Evolutionary conservation across 2,329 filamentous ascomycete genomes (phyloP).

Genomic region (Dryadomyces quercivorus): DNA sequence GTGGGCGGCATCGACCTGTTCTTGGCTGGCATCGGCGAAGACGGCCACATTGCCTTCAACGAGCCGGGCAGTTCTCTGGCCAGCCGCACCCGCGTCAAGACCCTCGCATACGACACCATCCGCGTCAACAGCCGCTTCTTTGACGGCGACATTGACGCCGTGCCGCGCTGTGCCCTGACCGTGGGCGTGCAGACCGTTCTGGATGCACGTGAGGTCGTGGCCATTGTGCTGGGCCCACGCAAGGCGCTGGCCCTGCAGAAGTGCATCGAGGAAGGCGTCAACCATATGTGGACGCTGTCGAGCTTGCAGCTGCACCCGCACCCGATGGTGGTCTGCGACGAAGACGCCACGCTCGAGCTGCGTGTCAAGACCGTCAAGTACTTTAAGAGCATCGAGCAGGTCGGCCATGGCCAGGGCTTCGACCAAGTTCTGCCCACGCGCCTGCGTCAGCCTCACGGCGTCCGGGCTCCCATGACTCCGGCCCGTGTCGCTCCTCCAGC

Average conservation of each 20-base stretch:
- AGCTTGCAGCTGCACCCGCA: constrained; percentile 61
- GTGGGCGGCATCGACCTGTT: constrained; percentile 67
- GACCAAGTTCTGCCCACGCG: constrained; percentile 37
- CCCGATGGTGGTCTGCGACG: constrained; percentile 63
- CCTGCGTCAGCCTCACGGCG: constrained; percentile 29
- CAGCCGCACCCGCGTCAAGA: constrained; percentile 64
- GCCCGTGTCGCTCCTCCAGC: constrained; percentile 22
- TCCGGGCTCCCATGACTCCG: not conserved
- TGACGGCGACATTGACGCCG: constrained; percentile 48
- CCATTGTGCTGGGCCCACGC: constrained; percentile 60
- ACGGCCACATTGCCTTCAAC: constrained; percentile 75
- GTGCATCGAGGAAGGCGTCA: constrained; percentile 62
- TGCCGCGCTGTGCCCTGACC: constrained; percentile 60
- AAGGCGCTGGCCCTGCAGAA: constrained; percentile 61
- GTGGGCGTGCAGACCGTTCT: constrained; percentile 43
- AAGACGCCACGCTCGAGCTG: constrained; percentile 54
- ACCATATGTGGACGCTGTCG: constrained; percentile 72
- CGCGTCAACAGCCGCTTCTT: constrained; percentile 66
- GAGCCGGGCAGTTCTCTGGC: constrained; percentile 62
- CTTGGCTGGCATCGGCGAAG: constrained; percentile 62
- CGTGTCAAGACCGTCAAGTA: constrained; percentile 55
- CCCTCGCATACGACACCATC: constrained; percentile 66
- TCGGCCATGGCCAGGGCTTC: constrained; percentile 33
- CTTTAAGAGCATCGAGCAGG: constrained; percentile 48
- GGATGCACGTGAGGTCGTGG: constrained; percentile 61